phyloP scores from a whole-genome alignment of 371 early-diverging fungal genomes.

The Mortierella sp. region DNA sequence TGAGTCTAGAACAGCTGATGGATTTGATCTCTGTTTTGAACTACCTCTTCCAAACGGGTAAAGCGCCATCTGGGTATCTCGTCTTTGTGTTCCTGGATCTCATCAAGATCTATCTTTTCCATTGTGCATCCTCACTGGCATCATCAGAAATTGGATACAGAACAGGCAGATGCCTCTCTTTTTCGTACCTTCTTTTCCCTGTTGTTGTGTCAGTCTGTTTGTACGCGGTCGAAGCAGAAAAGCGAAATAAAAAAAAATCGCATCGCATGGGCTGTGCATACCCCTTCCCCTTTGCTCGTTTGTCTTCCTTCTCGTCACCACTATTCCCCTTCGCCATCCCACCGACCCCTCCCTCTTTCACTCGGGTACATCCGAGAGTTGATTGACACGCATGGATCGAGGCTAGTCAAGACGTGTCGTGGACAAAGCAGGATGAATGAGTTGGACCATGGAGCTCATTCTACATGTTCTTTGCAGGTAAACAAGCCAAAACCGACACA shows the following conservation, averaged over 20 bases:
- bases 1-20: no score
- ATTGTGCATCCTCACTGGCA: no score
- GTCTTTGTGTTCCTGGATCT: no score
- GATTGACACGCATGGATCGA: background rate
- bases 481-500: background rate
- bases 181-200: background rate
- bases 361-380: no score
- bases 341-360: no score
- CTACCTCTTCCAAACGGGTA: no score
- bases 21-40: no score
- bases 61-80: no score
- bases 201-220: background rate
- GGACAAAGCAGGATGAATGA: background rate
- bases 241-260: background rate
- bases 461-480: background rate
- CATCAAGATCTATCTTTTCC: no score
- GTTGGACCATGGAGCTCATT: background rate
- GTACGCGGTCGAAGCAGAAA: background rate
- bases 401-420: background rate
- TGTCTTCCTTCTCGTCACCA: background rate
- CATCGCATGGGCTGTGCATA: background rate
- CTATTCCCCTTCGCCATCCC: background rate
- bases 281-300: background rate
- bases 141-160: no score
- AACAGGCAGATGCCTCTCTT: background rate